These are phyloP conservation scores for Rehmannia glutinosa DNA, from an alignment of 257 asterid species.

Conservation along the genomic window DNA sequence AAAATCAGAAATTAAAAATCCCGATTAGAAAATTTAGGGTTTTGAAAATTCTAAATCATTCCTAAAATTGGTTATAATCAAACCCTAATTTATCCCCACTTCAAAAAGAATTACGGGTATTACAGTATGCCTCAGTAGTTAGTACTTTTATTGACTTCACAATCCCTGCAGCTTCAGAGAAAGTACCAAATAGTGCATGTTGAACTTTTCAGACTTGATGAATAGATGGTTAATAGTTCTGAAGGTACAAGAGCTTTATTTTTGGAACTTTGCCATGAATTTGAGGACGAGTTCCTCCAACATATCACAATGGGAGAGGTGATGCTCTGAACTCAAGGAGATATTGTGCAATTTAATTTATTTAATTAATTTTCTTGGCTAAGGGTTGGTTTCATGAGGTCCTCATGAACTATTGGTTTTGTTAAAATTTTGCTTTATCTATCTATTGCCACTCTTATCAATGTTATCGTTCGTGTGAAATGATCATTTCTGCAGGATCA, in stretches of 20 bases:
- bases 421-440: background rate
- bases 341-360: background rate
- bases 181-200: constrained; percentile 93
- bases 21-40: too few species aligned
- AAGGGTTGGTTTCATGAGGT: background rate
- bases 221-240: constrained; percentile 83
- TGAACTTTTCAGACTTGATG: constrained; percentile 93
- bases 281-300: constrained; percentile 98
- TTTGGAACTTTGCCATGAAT: constrained; percentile 98
- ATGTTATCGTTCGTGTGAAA: background rate
- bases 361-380: background rate
- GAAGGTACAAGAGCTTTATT: constrained; percentile 98
- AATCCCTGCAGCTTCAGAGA: constrained; percentile 69
- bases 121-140: too few species aligned
- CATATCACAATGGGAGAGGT: constrained; percentile 78
- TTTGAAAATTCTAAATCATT: too few species aligned
- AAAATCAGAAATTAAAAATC: too few species aligned
- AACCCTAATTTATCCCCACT: too few species aligned
- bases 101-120: too few species aligned
- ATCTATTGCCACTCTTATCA: background rate
- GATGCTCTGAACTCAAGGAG: background rate
- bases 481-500: background rate
- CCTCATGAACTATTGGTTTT: background rate
- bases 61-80: too few species aligned
- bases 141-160: constrained; percentile 6